Evolutionary conservation across 257 asterid species (phyloP).

Genomic region (Cynanchum wilfordii): DNA sequence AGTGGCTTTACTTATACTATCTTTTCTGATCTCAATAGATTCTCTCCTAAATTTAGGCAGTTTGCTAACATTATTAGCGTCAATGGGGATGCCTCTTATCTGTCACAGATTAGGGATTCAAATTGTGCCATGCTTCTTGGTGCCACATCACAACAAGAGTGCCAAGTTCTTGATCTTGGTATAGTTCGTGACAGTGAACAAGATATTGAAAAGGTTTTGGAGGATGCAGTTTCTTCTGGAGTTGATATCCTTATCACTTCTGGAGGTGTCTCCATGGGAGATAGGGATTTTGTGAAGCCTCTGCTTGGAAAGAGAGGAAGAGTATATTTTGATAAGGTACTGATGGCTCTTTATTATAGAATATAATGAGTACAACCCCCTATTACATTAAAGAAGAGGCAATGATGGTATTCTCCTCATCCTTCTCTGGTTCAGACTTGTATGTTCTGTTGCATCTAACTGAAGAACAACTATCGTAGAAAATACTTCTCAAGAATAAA

Average conservation of each 20-base stretch:
- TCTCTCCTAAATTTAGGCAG: not conserved
- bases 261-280: conserved; percentile 99
- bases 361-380: not conserved
- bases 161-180: conserved; percentile 87
- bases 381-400: not conserved
- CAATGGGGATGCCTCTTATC: not conserved
- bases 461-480: not conserved
- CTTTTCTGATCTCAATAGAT: not conserved
- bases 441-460: not conserved
- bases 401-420: conserved; percentile 1
- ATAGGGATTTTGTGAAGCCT: conserved; percentile 90
- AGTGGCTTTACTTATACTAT: not conserved
- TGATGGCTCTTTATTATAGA: not conserved
- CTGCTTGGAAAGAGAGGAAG: conserved; percentile 75
- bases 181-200: conserved; percentile 69
- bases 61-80: conserved; percentile 8
- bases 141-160: conserved; percentile 63
- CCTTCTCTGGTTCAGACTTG: not conserved
- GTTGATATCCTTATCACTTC: conserved; percentile 75
- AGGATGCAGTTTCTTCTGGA: conserved; percentile 65
- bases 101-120: conserved; percentile 85
- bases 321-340: conserved; percentile 75
- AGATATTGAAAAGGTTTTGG: conserved; percentile 56
- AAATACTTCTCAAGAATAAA: conserved; percentile 2
- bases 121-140: conserved; percentile 93